A percentile compares a stretch with the other conserved stretches of the same genome.
phyloP scores from a whole-genome alignment of 192 early-diverging fungal species.

The Backusella circina region DNA sequence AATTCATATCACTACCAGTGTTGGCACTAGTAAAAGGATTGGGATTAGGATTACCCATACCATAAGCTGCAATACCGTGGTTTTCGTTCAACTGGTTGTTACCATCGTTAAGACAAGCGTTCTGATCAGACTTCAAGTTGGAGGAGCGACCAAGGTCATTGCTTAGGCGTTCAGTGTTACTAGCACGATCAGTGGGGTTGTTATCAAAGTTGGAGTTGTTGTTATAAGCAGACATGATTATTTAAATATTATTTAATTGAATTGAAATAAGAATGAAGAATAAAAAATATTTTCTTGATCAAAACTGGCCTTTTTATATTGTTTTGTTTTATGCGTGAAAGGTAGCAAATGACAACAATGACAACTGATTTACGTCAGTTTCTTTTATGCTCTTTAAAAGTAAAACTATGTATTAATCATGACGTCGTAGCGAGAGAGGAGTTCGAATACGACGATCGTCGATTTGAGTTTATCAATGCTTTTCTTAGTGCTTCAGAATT shows the following conservation, averaged over 20 bases:
- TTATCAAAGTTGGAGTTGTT: conserved; percentile 1
- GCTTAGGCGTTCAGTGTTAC: neutral
- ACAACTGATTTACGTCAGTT: conserved; percentile 1
- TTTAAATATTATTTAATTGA: neutral
- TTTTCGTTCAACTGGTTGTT: conserved; percentile 6
- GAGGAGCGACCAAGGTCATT: neutral
- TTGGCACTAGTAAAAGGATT: neutral
- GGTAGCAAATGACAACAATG: neutral
- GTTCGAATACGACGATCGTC: neutral
- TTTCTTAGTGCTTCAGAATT: neutral
- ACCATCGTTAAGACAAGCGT: neutral
- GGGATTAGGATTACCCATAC: neutral
- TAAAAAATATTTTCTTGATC: neutral
- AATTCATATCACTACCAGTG: neutral
- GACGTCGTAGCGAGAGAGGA: neutral
- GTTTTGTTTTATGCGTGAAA: neutral
- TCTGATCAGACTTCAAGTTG: neutral
- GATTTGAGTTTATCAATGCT: neutral
- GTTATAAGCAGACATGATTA: conserved; percentile 10
- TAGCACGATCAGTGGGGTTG: neutral
- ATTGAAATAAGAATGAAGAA: neutral
- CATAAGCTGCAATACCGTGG: conserved; percentile 11
- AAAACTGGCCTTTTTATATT: neutral
- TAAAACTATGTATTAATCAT: neutral
- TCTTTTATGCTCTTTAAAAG: neutral